Evolutionary conservation across 2,329 filamentous ascomycete genomes (phyloP).

Genomic region (Cercospora sp.): DNA sequence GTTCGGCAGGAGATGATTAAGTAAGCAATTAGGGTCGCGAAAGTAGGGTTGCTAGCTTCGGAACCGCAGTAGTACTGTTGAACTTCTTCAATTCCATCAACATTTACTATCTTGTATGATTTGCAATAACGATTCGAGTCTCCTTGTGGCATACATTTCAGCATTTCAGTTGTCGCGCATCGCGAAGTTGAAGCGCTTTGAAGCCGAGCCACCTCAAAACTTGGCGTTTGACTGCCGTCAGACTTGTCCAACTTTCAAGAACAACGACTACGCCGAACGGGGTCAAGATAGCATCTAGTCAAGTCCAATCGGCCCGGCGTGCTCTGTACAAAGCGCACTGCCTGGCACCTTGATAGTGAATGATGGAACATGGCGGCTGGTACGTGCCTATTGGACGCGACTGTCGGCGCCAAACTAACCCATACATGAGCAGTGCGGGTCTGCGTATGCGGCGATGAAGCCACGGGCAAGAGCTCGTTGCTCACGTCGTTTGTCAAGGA

Average conservation of each 20-base stretch:
- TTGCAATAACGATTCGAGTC: background rate
- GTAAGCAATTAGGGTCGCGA: too few relatives aligned
- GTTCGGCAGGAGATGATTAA: background rate
- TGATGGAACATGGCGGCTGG: conserved; percentile 45
- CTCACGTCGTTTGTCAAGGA: conserved; percentile 83
- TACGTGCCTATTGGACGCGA: conserved; percentile 54
- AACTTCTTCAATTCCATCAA: background rate
- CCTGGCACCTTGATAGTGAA: background rate
- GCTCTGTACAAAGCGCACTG: background rate
- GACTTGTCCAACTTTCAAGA: background rate
- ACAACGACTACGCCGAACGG: background rate
- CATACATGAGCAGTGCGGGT: conserved; percentile 66
- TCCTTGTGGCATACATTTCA: background rate
- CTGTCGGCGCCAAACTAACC: conserved; percentile 34
- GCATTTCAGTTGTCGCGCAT: background rate
- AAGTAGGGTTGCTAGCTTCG: conserved; percentile 41
- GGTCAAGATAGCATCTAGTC: background rate
- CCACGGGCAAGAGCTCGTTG: conserved; percentile 83
- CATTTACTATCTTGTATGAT: background rate
- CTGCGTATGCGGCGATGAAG: conserved; percentile 94
- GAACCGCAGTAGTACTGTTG: background rate
- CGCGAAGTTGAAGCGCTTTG: background rate
- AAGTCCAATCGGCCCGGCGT: background rate
- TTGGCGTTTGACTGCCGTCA: background rate
- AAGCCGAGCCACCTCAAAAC: background rate